phyloP scores from a whole-genome alignment of 225 moss, liverwort and hornwort genomes.

The Takakia lepidozioides region DNA sequence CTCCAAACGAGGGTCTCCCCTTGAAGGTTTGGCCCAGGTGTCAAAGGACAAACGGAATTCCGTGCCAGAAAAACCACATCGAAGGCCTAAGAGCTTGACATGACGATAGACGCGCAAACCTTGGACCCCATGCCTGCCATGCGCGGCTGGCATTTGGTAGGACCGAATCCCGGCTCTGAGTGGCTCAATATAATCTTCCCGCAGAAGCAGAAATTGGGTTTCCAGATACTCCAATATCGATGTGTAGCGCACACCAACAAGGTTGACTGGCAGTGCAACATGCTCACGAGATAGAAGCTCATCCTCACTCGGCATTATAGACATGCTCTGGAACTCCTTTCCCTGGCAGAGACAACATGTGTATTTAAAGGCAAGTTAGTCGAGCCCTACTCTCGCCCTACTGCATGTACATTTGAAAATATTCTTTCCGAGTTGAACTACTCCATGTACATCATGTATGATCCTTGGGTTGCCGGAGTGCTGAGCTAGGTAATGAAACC shows the following conservation, averaged over 20 bases:
- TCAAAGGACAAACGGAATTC: constrained; percentile 15
- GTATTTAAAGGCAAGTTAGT: no score
- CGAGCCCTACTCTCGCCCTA: no score
- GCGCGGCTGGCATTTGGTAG: background rate
- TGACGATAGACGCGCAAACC: constrained; percentile 15
- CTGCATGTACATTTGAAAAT: no score
- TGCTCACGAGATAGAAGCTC: background rate
- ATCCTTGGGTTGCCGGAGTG: no score
- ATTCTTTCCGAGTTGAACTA: no score
- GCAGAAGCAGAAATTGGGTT: constrained; percentile 32
- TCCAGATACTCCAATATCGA: constrained; percentile 15
- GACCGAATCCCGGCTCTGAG: constrained; percentile 20
- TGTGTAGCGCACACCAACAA: constrained; percentile 8
- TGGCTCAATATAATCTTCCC: constrained; percentile 33
- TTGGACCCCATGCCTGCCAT: background rate
- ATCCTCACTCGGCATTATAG: constrained; percentile 8
- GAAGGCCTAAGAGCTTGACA: constrained; percentile 8
- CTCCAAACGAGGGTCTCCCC: no score
- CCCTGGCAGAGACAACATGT: no score
- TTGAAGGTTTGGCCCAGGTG: background rate
- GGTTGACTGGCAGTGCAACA: constrained; percentile 7
- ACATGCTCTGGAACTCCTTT: constrained; percentile 1
- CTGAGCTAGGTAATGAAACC: no score
- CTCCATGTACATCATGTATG: no score
- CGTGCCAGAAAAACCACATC: constrained; percentile 13